Evolutionary conservation across 2,329 filamentous ascomycete species (phyloP), one percentile per base, ranked within the genome.

Genomic region (Parastagonospora nodorum): DNA sequence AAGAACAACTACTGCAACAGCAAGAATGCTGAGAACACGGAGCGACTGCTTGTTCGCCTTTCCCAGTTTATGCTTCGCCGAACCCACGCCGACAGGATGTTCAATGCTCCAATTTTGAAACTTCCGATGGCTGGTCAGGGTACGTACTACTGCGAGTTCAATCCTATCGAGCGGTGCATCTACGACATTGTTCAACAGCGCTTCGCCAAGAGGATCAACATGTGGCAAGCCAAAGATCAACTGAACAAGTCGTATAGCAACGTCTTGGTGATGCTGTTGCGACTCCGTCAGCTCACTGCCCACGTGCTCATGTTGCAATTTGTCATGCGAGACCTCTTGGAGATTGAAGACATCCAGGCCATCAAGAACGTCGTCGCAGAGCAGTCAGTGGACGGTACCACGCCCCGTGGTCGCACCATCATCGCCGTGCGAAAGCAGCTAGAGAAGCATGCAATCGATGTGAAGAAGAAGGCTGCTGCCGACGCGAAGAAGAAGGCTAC

Each of bases 21-120:
- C 0, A 58, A 61, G 2, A 49, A 68, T 9, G 45, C 64, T 0
- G 70, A 74, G 5, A 68, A 66, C 12, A 55, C 57, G 0, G 67
- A 74, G 32, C 69, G 72, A 3, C 65, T 80, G 0, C 57, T 72
- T 2, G 64, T 69, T 1, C 71, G 75, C 5, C 64, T 80, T 0
- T 60, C 66, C 1, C 74, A 70, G 50, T 77, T 82, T 45, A 82
- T 86, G 78, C 75, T 83, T 12, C 75, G 83, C 5, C 75, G 82
- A 5, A 85, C 82, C 0, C 82, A 85, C 64, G 67, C 69, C 1
- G 81, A 83, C 33, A 48, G 57, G 8, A 72, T 86, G 12, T 82
- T 86, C 52, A 75, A 77, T 1, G 70, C 76, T 0, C 80, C 82
- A 0, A 79, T 87, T 1, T 63, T 86, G 12, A 79, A 77, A 8